Conservation (phyloP, 805 yeast genomes). For the Blastobotrys chiropterorum region DNA sequence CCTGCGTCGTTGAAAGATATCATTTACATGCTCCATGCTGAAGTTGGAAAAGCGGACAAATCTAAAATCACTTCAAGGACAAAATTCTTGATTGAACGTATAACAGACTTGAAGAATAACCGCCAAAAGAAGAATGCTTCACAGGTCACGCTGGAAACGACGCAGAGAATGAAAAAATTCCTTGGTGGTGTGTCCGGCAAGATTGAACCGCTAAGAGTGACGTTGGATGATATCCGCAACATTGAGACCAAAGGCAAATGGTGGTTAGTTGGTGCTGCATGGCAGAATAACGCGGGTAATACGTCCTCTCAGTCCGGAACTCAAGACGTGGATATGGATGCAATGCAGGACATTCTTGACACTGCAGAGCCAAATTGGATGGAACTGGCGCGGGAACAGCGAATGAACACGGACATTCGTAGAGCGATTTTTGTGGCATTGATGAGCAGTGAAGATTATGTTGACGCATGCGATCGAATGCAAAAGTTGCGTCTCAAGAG, state of each 20-base stretch:
- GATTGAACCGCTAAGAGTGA: slow-evolving; percentile 76
- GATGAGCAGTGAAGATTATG: slow-evolving; percentile 90
- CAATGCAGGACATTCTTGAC: slow-evolving; percentile 57
- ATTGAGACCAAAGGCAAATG: slow-evolving; percentile 85
- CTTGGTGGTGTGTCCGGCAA: slow-evolving; percentile 48
- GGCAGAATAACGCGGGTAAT: slow-evolving; percentile 60
- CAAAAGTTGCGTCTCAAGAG: slow-evolving; percentile 75
- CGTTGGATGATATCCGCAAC: slow-evolving; percentile 71
- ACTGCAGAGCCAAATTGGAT: slow-evolving; percentile 80
- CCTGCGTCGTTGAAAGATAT: slow-evolving; percentile 80
- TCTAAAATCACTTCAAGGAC: slow-evolving; percentile 52
- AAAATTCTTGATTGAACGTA: slow-evolving; percentile 76
- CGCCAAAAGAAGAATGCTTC: slow-evolving; percentile 51
- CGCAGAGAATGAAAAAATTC: slow-evolving; percentile 56
- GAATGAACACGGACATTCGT: slow-evolving; percentile 95
- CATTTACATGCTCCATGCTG: slow-evolving; percentile 49
- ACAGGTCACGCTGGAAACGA: slow-evolving; percentile 47
- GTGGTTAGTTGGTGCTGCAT: slow-evolving; percentile 99
- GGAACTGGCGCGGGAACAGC: slow-evolving; percentile 73
- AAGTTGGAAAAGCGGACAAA: slow-evolving; percentile 36
- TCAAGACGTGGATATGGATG: slow-evolving; percentile 34
- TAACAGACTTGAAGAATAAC: slow-evolving; percentile 81
- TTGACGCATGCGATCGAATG: slow-evolving; percentile 77
- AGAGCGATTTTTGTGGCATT: slow-evolving; percentile 89
- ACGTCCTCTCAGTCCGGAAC: not conserved